Evolutionary conservation across 164 flowering plant genomes (phyloP).

Genomic region (Hamamelis virginiana): DNA sequence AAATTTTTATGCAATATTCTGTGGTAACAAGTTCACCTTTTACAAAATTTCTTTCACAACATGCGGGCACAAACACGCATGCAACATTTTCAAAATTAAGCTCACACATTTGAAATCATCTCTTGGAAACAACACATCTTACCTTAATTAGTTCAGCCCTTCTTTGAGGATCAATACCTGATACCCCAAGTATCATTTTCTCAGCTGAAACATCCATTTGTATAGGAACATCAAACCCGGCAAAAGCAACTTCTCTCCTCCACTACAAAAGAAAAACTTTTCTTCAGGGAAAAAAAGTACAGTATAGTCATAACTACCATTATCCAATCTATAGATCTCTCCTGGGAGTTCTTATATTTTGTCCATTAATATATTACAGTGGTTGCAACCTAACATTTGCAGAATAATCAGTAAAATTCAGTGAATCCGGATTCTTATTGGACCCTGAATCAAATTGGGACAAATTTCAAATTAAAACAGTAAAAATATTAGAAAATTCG

Average conservation of each 20-base stretch:
- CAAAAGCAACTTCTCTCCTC: slow-evolving; percentile 96
- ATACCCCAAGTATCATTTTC: slow-evolving; percentile 90
- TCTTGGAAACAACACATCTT: background rate
- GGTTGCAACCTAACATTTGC: too few relatives aligned
- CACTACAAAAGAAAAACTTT: slow-evolving; percentile 51
- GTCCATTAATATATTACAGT: too few relatives aligned
- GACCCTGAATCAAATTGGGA: too few relatives aligned
- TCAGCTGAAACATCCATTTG: slow-evolving; percentile 97
- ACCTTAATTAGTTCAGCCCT: slow-evolving; percentile 87
- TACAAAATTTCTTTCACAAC: background rate
- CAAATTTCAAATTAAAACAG: too few relatives aligned
- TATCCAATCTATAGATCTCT: too few relatives aligned
- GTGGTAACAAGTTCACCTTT: background rate
- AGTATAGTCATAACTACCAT: too few relatives aligned
- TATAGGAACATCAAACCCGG: slow-evolving; percentile 93
- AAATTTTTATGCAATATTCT: background rate
- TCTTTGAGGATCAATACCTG: slow-evolving; percentile 75
- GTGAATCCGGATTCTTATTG: too few relatives aligned
- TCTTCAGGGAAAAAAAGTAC: too few relatives aligned
- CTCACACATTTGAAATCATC: background rate
- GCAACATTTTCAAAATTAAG: background rate
- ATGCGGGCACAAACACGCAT: background rate
- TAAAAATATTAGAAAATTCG: too few relatives aligned
- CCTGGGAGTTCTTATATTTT: too few relatives aligned
- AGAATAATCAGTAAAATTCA: too few relatives aligned